Evolutionary conservation across 192 early-diverging fungal species (phyloP).

Genomic region (Umbelopsis sp.): DNA sequence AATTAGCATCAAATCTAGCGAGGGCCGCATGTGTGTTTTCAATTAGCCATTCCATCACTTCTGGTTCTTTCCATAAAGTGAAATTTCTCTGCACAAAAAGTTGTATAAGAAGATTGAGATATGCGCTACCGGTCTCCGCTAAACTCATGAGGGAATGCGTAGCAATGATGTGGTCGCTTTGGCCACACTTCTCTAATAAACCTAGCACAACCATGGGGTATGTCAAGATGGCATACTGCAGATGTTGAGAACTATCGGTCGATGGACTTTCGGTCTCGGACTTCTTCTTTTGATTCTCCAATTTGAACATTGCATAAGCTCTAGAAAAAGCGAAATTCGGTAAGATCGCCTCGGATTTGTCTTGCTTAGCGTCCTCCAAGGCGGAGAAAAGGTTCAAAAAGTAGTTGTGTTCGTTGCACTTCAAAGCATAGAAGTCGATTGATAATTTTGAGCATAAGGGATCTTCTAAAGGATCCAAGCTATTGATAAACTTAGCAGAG

Average conservation of each 20-base stretch:
- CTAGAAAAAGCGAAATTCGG: slow-evolving; percentile 80
- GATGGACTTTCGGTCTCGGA: slow-evolving; percentile 28
- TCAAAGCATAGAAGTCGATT: slow-evolving; percentile 87
- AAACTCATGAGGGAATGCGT: slow-evolving; percentile 32
- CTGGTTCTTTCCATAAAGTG: slow-evolving; percentile 85
- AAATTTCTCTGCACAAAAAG: slow-evolving; percentile 77
- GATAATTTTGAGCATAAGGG: slow-evolving; percentile 74
- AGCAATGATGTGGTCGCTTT: slow-evolving; percentile 58
- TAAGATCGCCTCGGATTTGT: slow-evolving; percentile 43
- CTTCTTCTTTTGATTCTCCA: slow-evolving; percentile 52
- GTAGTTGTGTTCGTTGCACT: slow-evolving; percentile 73
- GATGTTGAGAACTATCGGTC: slow-evolving; percentile 51
- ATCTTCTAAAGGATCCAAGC: slow-evolving; percentile 77
- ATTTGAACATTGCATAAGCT: slow-evolving; percentile 78
- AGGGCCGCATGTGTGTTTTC: slow-evolving; percentile 47
- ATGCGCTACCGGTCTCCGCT: slow-evolving; percentile 34
- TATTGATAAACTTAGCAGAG: slow-evolving; percentile 28
- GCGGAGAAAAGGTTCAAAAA: slow-evolving; percentile 37
- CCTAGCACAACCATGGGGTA: slow-evolving; percentile 71
- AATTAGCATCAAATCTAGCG: background rate
- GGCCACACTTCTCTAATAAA: slow-evolving; percentile 67
- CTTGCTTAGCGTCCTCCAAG: slow-evolving; percentile 20
- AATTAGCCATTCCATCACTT: slow-evolving; percentile 44
- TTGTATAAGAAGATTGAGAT: slow-evolving; percentile 65
- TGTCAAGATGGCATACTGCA: slow-evolving; percentile 70